Evolutionary conservation across 106 monocot genomes (phyloP), one percentile per base, ranked within the genome.

Genomic region (Gastrodia elata): DNA sequence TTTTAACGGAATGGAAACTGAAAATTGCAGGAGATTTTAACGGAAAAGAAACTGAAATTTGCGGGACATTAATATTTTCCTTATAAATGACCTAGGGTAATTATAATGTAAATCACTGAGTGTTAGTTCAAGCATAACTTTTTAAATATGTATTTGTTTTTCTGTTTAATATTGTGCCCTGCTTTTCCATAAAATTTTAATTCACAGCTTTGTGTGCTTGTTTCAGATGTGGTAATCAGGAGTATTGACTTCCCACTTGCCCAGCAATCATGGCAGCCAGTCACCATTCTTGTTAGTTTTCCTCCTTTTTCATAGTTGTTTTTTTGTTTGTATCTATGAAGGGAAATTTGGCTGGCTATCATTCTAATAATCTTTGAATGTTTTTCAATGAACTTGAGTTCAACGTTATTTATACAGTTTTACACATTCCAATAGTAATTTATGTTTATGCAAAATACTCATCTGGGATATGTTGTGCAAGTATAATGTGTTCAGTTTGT

Each of bases 181-280:
- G 67, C 6, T 67, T 36, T 67, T 65, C 6, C 13, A 67, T 67
- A 67, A 20, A n/a, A 35, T 67, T 67, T 37, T 67, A 67, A 67
- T 38, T 33, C 34, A 67, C 38, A 16, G 0, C 8, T 36, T 67
- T 20, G 34, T 65, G 64, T 65, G 36, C 38, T 4, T 67, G 67
- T 67, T 67, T 67, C 67, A 67, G 67, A 67, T 67, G 67, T 38
- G 34, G 15, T 67, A 20, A 67, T 67, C 27, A 67, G 67, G 38
- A 38, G 38, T 67, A 22, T 67, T 67, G 67, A 67, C 35, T 38
- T 67, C 11, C 38, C 67, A 6, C 37, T 37, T 20, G 25, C 37
- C 35, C 37, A 0, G 18, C 37, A 67, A 37, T 67, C 37, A 67
- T 20, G 20, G 7, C 8, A 34, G n/a, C 22, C 37, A 38, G 36